A percentile compares a stretch with the other conserved stretches of the same genome.
These are phyloP conservation scores for Lomentospora prolificans DNA, from an alignment of 2,329 filamentous ascomycete genomes.

Conservation along the genomic window DNA sequence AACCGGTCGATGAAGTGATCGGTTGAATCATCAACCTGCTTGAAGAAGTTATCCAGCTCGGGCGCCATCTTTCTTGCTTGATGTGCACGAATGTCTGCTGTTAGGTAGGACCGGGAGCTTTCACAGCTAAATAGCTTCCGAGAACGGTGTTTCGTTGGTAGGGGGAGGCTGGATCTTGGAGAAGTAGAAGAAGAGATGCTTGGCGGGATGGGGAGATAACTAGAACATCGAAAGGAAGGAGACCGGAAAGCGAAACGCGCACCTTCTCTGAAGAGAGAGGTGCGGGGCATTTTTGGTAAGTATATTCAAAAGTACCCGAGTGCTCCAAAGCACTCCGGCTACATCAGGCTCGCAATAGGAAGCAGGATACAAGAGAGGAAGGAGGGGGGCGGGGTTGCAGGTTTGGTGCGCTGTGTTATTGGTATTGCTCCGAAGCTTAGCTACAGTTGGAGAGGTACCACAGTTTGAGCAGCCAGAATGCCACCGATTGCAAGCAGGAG, in stretches of 20 bases:
- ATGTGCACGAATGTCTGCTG: constrained; percentile 41
- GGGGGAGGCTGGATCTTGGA: not conserved
- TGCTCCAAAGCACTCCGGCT: not conserved
- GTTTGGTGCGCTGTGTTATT: not conserved
- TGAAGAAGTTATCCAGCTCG: constrained; percentile 84
- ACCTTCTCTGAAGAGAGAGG: constrained; percentile 1
- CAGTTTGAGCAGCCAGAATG: no score
- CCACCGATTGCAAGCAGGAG: no score
- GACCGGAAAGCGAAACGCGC: constrained; percentile 7
- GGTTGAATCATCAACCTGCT: constrained; percentile 75
- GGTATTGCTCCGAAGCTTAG: no score
- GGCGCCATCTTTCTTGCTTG: constrained; percentile 75
- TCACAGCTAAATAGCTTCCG: constrained; percentile 8
- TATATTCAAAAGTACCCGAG: constrained; percentile 7
- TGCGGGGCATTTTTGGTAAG: constrained; percentile 9
- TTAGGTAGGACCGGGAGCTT: constrained; percentile 33
- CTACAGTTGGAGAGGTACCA: no score
- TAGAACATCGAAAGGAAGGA: constrained; percentile 8
- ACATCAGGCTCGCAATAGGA: constrained; percentile 1
- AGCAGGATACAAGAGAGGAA: not conserved
- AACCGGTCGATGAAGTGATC: constrained; percentile 82
- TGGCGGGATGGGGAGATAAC: constrained; percentile 8
- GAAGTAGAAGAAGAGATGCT: not conserved
- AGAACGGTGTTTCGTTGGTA: constrained; percentile 2
- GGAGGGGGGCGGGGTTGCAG: not conserved